Evolutionary conservation across 345 rosid species (phyloP).

Genomic region (Barbarea vulgaris): DNA sequence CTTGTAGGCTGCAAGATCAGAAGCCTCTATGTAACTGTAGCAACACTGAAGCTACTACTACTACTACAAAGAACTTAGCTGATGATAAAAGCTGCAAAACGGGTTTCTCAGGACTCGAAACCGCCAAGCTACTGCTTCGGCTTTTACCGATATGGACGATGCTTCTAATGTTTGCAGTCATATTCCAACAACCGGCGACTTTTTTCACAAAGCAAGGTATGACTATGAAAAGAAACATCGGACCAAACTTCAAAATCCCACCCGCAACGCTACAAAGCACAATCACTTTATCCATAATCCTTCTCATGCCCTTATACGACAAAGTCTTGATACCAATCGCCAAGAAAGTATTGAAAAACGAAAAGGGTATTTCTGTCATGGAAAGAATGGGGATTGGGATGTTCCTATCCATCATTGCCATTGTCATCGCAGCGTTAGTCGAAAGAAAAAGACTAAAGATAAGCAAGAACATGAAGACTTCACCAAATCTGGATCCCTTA

Average conservation of each 20-base stretch:
- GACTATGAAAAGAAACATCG: constrained; percentile 77
- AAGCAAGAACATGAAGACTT: constrained; percentile 35
- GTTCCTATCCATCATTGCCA: constrained; percentile 79
- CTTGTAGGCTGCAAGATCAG: constrained; percentile 66
- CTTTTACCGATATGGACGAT: constrained; percentile 87
- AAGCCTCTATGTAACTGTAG: constrained; percentile 65
- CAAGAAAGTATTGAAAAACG: constrained; percentile 45
- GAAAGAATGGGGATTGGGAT: constrained; percentile 93
- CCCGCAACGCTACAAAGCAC: constrained; percentile 92
- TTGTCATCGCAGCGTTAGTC: constrained; percentile 78
- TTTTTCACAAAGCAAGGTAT: constrained; percentile 94
- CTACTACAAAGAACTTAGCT: constrained; percentile 18
- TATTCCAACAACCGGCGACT: constrained; percentile 85
- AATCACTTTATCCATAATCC: constrained; percentile 83
- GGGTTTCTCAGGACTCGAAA: constrained; percentile 41
- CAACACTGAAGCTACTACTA: constrained; percentile 22
- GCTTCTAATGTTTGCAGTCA: constrained; percentile 88
- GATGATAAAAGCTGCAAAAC: constrained; percentile 28
- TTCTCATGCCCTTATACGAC: constrained; percentile 84
- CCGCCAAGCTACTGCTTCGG: constrained; percentile 51
- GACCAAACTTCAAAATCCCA: constrained; percentile 76
- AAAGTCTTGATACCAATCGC: constrained; percentile 59
- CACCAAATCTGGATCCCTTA: constrained; percentile 36
- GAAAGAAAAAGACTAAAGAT: constrained; percentile 65
- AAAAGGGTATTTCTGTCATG: constrained; percentile 64